Conservation (phyloP, 768 basidiomycete species). For the Kwoniella heveanensis region DNA sequence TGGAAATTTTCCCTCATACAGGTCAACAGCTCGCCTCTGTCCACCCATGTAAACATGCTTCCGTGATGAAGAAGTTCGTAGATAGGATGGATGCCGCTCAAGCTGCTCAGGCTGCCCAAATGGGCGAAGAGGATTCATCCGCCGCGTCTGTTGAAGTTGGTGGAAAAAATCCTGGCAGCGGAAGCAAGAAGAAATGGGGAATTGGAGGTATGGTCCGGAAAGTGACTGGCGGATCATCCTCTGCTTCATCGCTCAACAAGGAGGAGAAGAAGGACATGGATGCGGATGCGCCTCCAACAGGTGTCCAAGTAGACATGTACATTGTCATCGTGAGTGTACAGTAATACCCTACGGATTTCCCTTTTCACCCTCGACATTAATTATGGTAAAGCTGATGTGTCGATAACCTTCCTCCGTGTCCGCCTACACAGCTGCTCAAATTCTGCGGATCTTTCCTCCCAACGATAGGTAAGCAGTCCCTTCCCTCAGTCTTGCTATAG, state of each 20-base stretch:
- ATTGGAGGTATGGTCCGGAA: conserved; percentile 66
- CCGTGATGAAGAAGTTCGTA: conserved; percentile 99
- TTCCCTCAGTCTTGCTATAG: not conserved
- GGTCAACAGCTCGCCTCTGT: conserved; percentile 79
- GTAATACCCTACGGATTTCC: not conserved
- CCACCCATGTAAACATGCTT: conserved; percentile 97
- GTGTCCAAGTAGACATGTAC: conserved; percentile 97
- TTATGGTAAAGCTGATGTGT: not conserved
- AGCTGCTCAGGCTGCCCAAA: conserved; percentile 61
- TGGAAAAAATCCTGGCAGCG: conserved; percentile 39
- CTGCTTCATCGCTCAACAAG: conserved; percentile 18
- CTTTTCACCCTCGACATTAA: no score
- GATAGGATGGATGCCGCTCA: conserved; percentile 81
- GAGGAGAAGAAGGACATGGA: conserved; percentile 31
- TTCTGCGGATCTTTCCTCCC: conserved; percentile 97
- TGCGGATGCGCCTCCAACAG: conserved; percentile 63
- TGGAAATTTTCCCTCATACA: conserved; percentile 96
- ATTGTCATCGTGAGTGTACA: conserved; percentile 66
- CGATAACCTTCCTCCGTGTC: not conserved
- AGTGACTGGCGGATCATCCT: conserved; percentile 61
- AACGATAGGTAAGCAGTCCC: conserved; percentile 82
- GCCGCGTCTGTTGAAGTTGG: conserved; percentile 22
- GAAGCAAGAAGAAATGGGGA: conserved; percentile 70
- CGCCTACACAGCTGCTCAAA: conserved; percentile 74
- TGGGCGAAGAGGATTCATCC: conserved; percentile 56